Percentiles rank a stretch among this genome's conserved stretches.
Evolutionary conservation across 2,329 filamentous ascomycete species (phyloP).

Genomic region (Tothia fuscella): DNA sequence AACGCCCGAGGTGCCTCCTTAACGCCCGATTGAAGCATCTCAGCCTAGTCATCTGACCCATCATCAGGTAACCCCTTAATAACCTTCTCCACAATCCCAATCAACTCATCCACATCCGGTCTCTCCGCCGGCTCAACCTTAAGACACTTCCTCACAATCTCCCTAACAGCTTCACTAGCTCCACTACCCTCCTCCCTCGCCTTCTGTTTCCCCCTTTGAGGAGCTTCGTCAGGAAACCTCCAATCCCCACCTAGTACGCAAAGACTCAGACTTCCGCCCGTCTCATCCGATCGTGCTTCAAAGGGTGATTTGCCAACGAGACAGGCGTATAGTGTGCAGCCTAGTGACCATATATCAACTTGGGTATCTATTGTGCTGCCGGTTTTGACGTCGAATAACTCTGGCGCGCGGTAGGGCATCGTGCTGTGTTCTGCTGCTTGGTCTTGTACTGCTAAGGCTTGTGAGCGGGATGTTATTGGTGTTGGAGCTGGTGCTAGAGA

Average conservation of each 20-base stretch:
- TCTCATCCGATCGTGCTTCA: constrained; percentile 90
- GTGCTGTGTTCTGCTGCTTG: constrained; percentile 91
- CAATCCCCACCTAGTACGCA: constrained; percentile 91
- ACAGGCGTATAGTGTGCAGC: constrained; percentile 95
- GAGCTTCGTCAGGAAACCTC: constrained; percentile 84
- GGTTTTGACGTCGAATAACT: constrained; percentile 96
- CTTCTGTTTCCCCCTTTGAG: constrained; percentile 41
- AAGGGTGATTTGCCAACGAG: constrained; percentile 95
- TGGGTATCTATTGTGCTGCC: constrained; percentile 87
- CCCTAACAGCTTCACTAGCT: constrained; percentile 73
- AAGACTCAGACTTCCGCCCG: constrained; percentile 81
- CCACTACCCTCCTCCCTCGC: constrained; percentile 32
- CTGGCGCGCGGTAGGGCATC: constrained; percentile 95
- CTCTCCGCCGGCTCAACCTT: constrained; percentile 76
- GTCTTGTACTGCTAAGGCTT: constrained; percentile 88
- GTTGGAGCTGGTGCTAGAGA: constrained; percentile 80
- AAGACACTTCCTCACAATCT: constrained; percentile 78
- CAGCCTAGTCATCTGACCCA: too few relatives aligned
- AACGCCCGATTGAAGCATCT: too few relatives aligned
- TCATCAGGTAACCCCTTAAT: constrained; percentile 57
- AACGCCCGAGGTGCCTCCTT: too few relatives aligned
- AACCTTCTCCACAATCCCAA: constrained; percentile 62
- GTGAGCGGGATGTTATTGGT: constrained; percentile 76
- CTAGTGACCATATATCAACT: constrained; percentile 94
- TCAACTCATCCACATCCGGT: constrained; percentile 77